These are phyloP conservation scores for Hyaloperonospora arabidopsidis DNA, from an alignment of 352 stramenopile species.

Conservation along the genomic window DNA sequence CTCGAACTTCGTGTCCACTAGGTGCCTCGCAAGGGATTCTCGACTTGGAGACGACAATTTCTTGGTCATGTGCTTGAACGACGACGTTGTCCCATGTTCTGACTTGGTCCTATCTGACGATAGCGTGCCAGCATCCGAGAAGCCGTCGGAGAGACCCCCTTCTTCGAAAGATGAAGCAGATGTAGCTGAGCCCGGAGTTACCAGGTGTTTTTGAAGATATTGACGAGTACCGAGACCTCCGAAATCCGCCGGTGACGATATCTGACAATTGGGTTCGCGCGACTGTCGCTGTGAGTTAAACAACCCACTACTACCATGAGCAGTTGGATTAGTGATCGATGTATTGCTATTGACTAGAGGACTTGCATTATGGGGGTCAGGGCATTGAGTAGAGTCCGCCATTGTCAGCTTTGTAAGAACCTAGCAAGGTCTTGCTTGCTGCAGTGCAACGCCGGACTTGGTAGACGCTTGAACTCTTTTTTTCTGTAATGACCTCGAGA, in stretches of 20 bases:
- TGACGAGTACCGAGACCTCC: slow-evolving; percentile 19
- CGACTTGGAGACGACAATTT: slow-evolving; percentile 29
- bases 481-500: too few relatives aligned
- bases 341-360: too few relatives aligned
- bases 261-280: background rate
- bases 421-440: too few relatives aligned
- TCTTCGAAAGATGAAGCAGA: slow-evolving; percentile 35
- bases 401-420: too few relatives aligned
- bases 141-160: slow-evolving; percentile 19
- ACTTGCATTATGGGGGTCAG: too few relatives aligned
- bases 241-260: slow-evolving; percentile 17
- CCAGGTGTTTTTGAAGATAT: slow-evolving; percentile 26
- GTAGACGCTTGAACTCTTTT: too few relatives aligned
- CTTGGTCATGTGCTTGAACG: slow-evolving; percentile 26
- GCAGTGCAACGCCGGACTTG: too few relatives aligned
- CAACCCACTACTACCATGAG: too few relatives aligned
- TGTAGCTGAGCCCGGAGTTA: slow-evolving; percentile 28
- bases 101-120: slow-evolving; percentile 6
- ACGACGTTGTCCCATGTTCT: background rate
- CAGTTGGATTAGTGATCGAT: too few relatives aligned
- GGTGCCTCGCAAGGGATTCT: slow-evolving; percentile 16
- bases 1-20: slow-evolving; percentile 13
- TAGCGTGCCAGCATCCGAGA: slow-evolving; percentile 25
- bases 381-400: too few relatives aligned
- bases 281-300: too few relatives aligned